Base-by-base conservation (phyloP, 805 yeast genomes). In the Saturnispora silvae region DNA sequence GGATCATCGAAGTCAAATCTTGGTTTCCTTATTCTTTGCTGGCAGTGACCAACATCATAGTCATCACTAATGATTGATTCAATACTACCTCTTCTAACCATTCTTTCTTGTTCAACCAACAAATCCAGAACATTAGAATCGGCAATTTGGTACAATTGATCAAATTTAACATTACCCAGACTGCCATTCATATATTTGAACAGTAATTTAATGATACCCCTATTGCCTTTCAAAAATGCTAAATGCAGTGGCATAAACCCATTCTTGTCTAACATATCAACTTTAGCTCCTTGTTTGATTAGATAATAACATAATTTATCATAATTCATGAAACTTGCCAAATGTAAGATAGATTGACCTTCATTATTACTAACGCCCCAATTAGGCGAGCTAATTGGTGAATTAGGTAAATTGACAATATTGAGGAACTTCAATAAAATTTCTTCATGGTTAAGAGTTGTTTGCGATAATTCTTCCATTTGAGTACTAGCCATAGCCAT, bases 181-280 rank as follows among this genome's bases (percentile, higher is more conserved):
- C n/a, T n/a, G n/a, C n/a, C n/a, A 20, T 20, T 20, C 13, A 34
- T 35, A 52, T 80, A 77, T 26, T 68, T 75, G 29, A 78, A 53
- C 44, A 83, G 65, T 30, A 78, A 51, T 31, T 69, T 67, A 43
- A 83, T 80, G 28, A 80, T 65, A 33, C 71, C 77, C 35, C 82
- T 63, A 50, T 81, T 70, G 23, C 95, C 95, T 46, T 68, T 65
- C 47, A 87, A 55, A 23, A 85, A 72, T 0, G 96, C 95, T 52
- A 81, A 77, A 56, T 87, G 95, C 40, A 92, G 63, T 4, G 98
- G 95, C 0, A 96, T 79, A 44, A 73, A 72, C 1, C 95, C 96
- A 52, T 78, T 82, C 30, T 69, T 66, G 55, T 92, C 98, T 49
- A 71, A 73, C 33, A 68, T 64, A 56, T 84, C 87, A 31, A 79